Base-by-base conservation (phyloP, 805 yeast genomes). In the Candida manassasensis region DNA sequence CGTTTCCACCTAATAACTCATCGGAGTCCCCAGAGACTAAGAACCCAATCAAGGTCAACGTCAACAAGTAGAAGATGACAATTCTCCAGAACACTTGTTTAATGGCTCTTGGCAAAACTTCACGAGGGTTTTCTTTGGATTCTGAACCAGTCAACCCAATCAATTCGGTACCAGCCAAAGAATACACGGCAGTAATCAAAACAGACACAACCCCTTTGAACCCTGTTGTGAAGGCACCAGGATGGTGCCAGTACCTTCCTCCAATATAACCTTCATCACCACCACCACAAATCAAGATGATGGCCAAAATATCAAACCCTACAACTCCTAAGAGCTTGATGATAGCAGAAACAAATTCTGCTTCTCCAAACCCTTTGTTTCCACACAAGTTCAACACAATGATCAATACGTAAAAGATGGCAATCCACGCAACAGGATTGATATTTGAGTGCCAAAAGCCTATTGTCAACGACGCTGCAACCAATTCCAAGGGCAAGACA, bases 71-170 rank as follows among this genome's bases (percentile, higher is more conserved):
- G 45, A 65, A 65, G 13, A 65, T 46, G 22, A 63, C 31, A 39
- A 65, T 64, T 43, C 71, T 52, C 59, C 66, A 65, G 41, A 64
- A 61, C 10, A 65, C 70, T 49, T 62, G 63, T 40, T 65, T 65
- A 41, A 65, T 65, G 38, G 71, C 70, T 39, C 54, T 52, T 7
- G 70, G 70, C 36, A 65, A 49, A 10, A 60, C 59, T 17, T 53
- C 53, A 36, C 70, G 50, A 4, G 71, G 69, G 44, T 64, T 45
- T 35, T 52, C 55, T 47, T 52, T 61, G 1, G 67, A 52, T 45
- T 64, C 70, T 4, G 61, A 50, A 3, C 65, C 60, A 3, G 70
- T 63, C 38, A 64, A 52, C 6, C 68, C 66, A 27, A 64, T 60
- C 36, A 64, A 53, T 43, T 64, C 70, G 4, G 70, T 63, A 2